phyloP scores from a whole-genome alignment of 495 filamentous ascomycete genomes.

The Penicillium turbatum region DNA sequence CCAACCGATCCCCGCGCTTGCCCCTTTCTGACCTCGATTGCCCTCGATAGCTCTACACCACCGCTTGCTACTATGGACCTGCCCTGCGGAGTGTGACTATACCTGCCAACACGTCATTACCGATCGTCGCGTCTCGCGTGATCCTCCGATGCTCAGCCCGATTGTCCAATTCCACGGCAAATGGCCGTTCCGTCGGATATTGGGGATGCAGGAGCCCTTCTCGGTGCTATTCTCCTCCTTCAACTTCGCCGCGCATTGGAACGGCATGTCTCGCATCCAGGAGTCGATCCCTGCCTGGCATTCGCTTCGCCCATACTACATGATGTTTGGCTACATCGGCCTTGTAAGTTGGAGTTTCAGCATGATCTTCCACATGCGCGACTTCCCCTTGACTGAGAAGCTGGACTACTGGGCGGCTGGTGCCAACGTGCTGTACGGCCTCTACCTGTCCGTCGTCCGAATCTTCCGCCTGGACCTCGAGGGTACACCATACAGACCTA shows the following conservation, averaged over 20 bases:
- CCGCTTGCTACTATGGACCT: constrained; percentile 57
- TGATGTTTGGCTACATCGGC: constrained; percentile 74
- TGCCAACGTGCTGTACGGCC: constrained; percentile 81
- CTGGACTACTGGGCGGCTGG: constrained; percentile 95
- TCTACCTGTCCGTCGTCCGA: constrained; percentile 78
- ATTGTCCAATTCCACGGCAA: constrained; percentile 97
- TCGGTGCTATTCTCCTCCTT: constrained; percentile 88
- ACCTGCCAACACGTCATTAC: constrained; percentile 95
- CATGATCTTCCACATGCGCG: constrained; percentile 84
- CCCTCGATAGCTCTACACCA: constrained; percentile 41
- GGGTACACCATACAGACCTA: constrained; percentile 49
- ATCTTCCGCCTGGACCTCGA: constrained; percentile 75
- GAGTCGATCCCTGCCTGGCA: constrained; percentile 66
- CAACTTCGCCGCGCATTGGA: constrained; percentile 83
- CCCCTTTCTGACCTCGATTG: constrained; percentile 24
- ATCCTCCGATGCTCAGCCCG: constrained; percentile 58
- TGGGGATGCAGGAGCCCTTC: constrained; percentile 93
- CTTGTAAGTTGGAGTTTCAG: constrained; percentile 81
- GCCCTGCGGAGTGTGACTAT: constrained; percentile 94
- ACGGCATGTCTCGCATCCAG: constrained; percentile 67
- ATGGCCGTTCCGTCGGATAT: constrained; percentile 89
- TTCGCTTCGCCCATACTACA: constrained; percentile 75
- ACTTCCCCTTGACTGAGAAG: constrained; percentile 83
- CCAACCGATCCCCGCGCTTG: not conserved
- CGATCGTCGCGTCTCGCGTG: constrained; percentile 59